Evolutionary conservation across 2,329 filamentous ascomycete genomes (phyloP).

Genomic region (Fusarium burgessii): DNA sequence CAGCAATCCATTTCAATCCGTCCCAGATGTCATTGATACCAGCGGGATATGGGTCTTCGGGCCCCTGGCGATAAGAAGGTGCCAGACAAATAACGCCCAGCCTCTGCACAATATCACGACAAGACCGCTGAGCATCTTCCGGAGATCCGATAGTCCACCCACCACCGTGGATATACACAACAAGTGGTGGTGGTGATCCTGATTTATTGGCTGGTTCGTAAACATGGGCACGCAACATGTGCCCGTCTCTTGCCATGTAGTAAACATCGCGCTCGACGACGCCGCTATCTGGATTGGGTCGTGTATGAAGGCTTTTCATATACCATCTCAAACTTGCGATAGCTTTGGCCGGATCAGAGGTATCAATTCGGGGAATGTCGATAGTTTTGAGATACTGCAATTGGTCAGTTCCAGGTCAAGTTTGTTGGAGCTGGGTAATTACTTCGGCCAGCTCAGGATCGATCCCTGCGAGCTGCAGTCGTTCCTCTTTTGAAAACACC

Average conservation of each 20-base stretch:
- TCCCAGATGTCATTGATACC: slow-evolving; percentile 3
- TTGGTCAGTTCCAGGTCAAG: fast-evolving
- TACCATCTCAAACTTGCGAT: slow-evolving; percentile 7
- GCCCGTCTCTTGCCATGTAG: not conserved
- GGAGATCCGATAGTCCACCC: slow-evolving; percentile 7
- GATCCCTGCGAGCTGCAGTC: not conserved
- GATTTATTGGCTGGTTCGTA: not conserved
- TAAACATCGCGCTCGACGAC: not conserved
- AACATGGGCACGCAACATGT: not conserved
- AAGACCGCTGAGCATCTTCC: not conserved
- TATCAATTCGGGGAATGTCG: not conserved
- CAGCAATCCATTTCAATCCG: not conserved
- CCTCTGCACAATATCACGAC: not conserved
- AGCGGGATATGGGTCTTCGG: not conserved
- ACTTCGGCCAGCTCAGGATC: not conserved
- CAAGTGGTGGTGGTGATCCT: fast-evolving
- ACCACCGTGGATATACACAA: not conserved
- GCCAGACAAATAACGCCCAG: not conserved
- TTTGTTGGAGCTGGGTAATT: fast-evolving
- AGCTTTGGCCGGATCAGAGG: not conserved
- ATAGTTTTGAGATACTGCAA: not conserved
- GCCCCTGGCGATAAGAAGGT: not conserved
- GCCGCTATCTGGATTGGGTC: not conserved
- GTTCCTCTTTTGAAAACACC: not conserved
- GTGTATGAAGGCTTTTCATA: not conserved